These are phyloP conservation scores for Claviceps purpurea DNA, from an alignment of 2,329 filamentous ascomycete genomes.

Conservation along the genomic window DNA sequence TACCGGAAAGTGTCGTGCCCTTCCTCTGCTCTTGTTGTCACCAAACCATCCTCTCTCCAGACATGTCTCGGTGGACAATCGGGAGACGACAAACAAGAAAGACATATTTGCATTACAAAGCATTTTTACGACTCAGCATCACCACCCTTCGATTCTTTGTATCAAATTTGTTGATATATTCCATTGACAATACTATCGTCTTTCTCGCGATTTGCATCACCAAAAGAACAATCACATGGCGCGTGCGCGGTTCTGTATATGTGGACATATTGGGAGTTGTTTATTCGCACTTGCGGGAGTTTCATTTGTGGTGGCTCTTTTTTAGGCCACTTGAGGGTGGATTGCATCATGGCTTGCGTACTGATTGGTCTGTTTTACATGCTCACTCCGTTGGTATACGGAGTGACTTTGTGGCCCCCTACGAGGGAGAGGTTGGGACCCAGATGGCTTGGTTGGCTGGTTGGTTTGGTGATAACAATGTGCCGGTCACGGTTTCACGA, in stretches of 20 bases:
- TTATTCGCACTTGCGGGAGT: not conserved
- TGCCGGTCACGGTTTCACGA: slow-evolving; percentile 20
- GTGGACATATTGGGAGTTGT: not conserved
- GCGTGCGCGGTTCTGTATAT: slow-evolving; percentile 14
- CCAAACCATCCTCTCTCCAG: slow-evolving; percentile 5
- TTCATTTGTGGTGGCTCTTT: not conserved
- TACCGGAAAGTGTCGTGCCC: too few relatives aligned
- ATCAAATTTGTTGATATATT: slow-evolving; percentile 25
- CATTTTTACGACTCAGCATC: slow-evolving; percentile 25
- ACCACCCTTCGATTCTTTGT: slow-evolving; percentile 29
- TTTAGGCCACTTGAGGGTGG: too few relatives aligned
- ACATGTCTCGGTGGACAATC: slow-evolving; percentile 18
- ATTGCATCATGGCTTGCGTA: too few relatives aligned
- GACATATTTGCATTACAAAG: slow-evolving; percentile 20
- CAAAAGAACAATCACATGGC: slow-evolving; percentile 11
- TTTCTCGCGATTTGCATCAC: slow-evolving; percentile 10
- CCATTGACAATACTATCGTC: slow-evolving; percentile 11
- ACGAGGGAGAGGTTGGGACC: too few relatives aligned
- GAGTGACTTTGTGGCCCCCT: too few relatives aligned
- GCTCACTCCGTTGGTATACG: too few relatives aligned
- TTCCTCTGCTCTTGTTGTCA: not conserved
- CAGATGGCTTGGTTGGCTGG: too few relatives aligned
- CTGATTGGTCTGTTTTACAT: too few relatives aligned
- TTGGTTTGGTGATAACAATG: slow-evolving; percentile 12
- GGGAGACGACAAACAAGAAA: slow-evolving; percentile 20